Conservation (phyloP, 1,139 yeast species). For the Geotrichum klebahnii region DNA sequence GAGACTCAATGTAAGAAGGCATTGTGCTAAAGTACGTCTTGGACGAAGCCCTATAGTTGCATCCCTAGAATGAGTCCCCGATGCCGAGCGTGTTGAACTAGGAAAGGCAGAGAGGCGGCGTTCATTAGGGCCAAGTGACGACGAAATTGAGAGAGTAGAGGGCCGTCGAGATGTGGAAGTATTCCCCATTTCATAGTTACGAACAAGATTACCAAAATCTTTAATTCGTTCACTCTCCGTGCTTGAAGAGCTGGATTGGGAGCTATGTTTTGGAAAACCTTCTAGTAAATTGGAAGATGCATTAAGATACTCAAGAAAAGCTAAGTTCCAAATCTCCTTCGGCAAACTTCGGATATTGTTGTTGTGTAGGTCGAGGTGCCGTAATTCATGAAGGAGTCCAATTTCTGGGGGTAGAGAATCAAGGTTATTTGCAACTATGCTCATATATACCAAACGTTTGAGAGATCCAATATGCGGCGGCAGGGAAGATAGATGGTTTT, state of each 20-base stretch:
- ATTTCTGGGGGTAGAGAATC: constrained; percentile 68
- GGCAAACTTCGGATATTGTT: constrained; percentile 75
- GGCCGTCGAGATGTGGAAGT: constrained; percentile 22
- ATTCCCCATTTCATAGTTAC: constrained; percentile 1
- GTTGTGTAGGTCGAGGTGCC: constrained; percentile 73
- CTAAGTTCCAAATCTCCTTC: constrained; percentile 61
- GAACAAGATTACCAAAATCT: constrained; percentile 12
- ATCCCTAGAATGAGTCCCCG: background rate
- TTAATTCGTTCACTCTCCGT: constrained; percentile 17
- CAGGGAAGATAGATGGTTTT: constrained; percentile 73
- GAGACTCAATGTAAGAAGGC: constrained; percentile 56
- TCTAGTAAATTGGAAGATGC: constrained; percentile 75
- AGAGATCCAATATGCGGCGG: constrained; percentile 68
- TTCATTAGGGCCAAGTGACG: constrained; percentile 21
- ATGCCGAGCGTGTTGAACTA: background rate
- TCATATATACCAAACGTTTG: constrained; percentile 57
- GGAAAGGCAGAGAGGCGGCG: constrained; percentile 8
- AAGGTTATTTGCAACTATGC: constrained; percentile 71
- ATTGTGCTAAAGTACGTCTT: constrained; percentile 30
- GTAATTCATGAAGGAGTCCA: constrained; percentile 58
- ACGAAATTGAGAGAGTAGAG: constrained; percentile 26
- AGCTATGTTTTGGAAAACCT: constrained; percentile 50
- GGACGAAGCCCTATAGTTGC: constrained; percentile 11
- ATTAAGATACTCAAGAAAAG: constrained; percentile 57
- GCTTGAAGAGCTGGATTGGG: constrained; percentile 15